These are phyloP conservation scores for Ceratopteris richardii DNA, from an alignment of 75 land plant genomes.

Conservation along the genomic window DNA sequence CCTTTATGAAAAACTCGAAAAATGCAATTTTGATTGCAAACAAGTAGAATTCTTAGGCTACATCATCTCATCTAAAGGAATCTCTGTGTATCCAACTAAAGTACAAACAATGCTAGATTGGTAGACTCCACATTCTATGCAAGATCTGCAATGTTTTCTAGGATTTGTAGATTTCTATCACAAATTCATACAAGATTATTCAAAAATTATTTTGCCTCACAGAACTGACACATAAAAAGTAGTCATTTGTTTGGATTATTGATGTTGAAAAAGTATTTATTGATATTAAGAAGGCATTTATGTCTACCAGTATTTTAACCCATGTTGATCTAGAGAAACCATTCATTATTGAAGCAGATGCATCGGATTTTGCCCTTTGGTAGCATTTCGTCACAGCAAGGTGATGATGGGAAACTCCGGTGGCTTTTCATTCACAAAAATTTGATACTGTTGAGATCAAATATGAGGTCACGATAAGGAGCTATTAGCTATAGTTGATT, in stretches of 20 bases:
- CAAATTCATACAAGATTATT: constrained; percentile 11
- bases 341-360: constrained; percentile 12
- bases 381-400: not conserved
- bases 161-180: constrained; percentile 20
- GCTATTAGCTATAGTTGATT: constrained; percentile 12
- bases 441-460: constrained; percentile 13
- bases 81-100: constrained; percentile 20
- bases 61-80: constrained; percentile 6
- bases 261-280: constrained; percentile 2
- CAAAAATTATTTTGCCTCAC: constrained; percentile 10
- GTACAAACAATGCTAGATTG: constrained; percentile 18
- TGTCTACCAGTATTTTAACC: not conserved
- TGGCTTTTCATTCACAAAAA: constrained; percentile 13
- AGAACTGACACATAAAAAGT: constrained; percentile 4
- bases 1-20: constrained; percentile 18
- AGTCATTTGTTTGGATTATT: constrained; percentile 13
- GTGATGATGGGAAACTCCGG: constrained; percentile 15
- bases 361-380: constrained; percentile 17
- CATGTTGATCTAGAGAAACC: constrained; percentile 11
- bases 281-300: constrained; percentile 12
- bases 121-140: constrained; percentile 4
- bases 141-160: constrained; percentile 14
- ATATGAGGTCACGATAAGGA: constrained; percentile 11
- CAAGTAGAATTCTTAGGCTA: constrained; percentile 23
- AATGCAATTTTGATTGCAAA: constrained; percentile 10